Percentiles rank a stretch among this genome's conserved stretches.
Conservation (phyloP, 331 rosid genomes). For the Dryas integrifolia region DNA sequence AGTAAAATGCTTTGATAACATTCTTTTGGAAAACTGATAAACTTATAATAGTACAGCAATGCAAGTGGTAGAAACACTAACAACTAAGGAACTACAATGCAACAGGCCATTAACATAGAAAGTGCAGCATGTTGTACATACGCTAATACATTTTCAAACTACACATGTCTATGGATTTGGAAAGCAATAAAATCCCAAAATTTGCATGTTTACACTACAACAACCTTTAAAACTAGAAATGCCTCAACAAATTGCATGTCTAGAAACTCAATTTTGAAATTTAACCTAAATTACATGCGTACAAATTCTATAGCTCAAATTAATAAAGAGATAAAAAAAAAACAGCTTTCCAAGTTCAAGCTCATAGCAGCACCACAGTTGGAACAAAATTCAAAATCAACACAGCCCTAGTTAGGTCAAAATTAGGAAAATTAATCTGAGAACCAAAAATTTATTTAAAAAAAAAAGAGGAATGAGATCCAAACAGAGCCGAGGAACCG, state of each 20-base stretch:
- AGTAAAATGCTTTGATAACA: background rate
- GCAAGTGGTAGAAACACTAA: background rate
- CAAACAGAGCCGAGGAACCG: conserved; percentile 41
- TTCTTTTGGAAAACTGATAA: background rate
- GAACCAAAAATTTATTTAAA: background rate
- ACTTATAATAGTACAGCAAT: background rate
- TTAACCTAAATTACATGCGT: background rate
- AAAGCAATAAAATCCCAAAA: background rate
- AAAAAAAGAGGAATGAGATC: conserved; percentile 6
- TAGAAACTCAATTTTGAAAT: background rate
- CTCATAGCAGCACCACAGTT: background rate
- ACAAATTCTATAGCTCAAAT: background rate
- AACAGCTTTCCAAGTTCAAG: no score
- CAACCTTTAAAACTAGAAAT: background rate
- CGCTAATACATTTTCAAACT: background rate
- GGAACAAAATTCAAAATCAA: background rate
- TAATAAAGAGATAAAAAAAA: no score
- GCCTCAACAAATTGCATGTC: background rate
- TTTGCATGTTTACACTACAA: background rate
- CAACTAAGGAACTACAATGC: background rate
- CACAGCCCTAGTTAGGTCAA: background rate
- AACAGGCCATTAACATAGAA: background rate
- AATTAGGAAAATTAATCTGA: background rate
- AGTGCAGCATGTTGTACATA: background rate
- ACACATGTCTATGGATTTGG: background rate